Evolutionary conservation across 257 asterid genomes (phyloP), one percentile per base, ranked within the genome.

Genomic region (Handroanthus guayacan): DNA sequence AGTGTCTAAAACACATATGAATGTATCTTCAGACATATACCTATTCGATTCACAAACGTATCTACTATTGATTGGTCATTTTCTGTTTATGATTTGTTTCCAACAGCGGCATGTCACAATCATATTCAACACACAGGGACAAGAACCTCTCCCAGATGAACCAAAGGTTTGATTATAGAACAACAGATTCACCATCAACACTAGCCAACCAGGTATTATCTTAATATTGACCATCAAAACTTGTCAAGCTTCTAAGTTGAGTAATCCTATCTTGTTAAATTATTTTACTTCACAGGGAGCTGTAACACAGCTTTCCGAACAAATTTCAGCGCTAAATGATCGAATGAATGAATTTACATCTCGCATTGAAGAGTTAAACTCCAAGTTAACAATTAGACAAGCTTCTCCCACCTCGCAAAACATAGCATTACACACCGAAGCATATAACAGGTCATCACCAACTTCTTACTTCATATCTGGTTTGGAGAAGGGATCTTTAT

Each of bases 271-370:
- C 45, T 58, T 39, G 18, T 48, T 71, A 54, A 1, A 12, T 17
- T 58, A 31, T 9, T 36, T 73, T 36, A 69, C 31, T 39, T 62
- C 51, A 47, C 75, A 87, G 97, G 97, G 91, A 79, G 82, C 90
- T 43, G 85, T 84, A 43, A 64, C 84, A 6, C 99, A 88, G 36
- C 92, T 95, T 56, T 91, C 92, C 6, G 99, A 95, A 87, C 98
- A 93, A 69, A 91, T 96, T 18, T 89, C 96, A 2, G 87, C 94
- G 0, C 82, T 93, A 69, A 90, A 89, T 55, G 97, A 91, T 70
- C 86, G 98, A 62, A 89, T 96, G 91, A 96, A 96, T 72, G 98
- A 93, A 57, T 91, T 93, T 81, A 89, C 97, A 17, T 84, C 87
- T 67, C 82, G 81, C 55, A 78, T 96, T 52, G 97, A 93, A 75